phyloP scores from a whole-genome alignment of 2,329 filamentous ascomycete species.

The Cryphonectria parasitica region DNA sequence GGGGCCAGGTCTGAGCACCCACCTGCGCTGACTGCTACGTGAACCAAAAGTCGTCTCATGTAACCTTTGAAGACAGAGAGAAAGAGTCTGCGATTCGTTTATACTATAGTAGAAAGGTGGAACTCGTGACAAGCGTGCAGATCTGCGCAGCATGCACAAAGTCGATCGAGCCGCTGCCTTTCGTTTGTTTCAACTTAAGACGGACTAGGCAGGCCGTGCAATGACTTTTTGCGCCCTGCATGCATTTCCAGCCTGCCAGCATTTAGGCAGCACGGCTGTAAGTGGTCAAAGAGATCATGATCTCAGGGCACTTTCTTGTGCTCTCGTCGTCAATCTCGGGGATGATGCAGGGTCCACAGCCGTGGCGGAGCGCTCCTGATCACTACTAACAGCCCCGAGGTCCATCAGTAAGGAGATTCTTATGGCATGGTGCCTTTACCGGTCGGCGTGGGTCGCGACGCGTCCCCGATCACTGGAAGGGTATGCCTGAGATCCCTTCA shows the following conservation, averaged over 20 bases:
- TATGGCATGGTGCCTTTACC: background rate
- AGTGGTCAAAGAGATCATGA: too few relatives aligned
- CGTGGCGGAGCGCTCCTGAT: background rate
- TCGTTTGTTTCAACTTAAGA: slow-evolving; percentile 1
- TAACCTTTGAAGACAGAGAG: background rate
- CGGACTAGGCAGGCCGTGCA: slow-evolving; percentile 2
- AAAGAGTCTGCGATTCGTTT: background rate
- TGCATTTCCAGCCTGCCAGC: background rate
- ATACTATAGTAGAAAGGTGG: background rate
- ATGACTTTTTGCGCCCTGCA: background rate
- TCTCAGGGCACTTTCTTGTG: background rate
- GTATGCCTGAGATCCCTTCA: background rate
- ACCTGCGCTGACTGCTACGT: background rate
- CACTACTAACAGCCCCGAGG: background rate
- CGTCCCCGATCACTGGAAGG: background rate
- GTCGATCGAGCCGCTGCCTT: background rate
- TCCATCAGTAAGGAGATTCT: background rate
- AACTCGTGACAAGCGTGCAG: background rate
- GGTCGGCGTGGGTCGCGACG: background rate
- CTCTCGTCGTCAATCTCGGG: background rate
- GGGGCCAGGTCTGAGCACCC: background rate
- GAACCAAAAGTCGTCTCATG: background rate
- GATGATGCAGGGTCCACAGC: background rate
- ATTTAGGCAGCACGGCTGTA: background rate
- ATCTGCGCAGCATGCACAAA: background rate